Evolutionary conservation across 75 land plant species (phyloP).

Genomic region (Picea glauca): DNA sequence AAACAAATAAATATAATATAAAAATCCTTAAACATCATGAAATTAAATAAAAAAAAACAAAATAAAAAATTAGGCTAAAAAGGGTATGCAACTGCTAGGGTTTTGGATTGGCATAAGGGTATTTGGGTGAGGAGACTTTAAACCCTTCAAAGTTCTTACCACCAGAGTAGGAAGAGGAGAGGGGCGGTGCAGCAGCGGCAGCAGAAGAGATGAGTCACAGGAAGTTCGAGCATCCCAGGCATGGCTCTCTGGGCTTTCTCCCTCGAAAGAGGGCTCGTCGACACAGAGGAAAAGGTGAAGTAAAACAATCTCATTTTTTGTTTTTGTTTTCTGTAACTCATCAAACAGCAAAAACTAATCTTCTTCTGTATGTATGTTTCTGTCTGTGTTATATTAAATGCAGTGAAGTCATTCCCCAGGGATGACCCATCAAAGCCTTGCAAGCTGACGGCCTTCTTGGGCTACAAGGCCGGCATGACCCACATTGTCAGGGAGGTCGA

Average conservation of each 20-base stretch:
- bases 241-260: conserved; percentile 87
- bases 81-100: too few relatives aligned
- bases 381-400: background rate
- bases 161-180: background rate
- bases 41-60: too few relatives aligned
- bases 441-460: conserved; percentile 46
- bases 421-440: conserved; percentile 45
- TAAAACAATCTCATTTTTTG: background rate
- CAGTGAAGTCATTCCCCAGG: conserved; percentile 45
- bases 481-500: conserved; percentile 62
- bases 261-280: conserved; percentile 81
- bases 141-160: too few relatives aligned
- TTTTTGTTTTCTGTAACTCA: background rate
- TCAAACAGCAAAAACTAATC: too few relatives aligned
- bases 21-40: too few relatives aligned
- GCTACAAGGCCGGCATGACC: conserved; percentile 69
- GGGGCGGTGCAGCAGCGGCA: background rate
- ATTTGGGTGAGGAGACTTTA: too few relatives aligned
- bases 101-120: too few relatives aligned
- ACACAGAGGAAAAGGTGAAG: conserved; percentile 78
- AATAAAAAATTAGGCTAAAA: too few relatives aligned
- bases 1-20: too few relatives aligned
- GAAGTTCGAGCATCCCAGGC: conserved; percentile 95
- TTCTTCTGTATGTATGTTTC: too few relatives aligned
- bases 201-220: conserved; percentile 65